These are phyloP conservation scores for Dendrobium catenatum DNA, from an alignment of 106 monocot species.

Conservation along the genomic window DNA sequence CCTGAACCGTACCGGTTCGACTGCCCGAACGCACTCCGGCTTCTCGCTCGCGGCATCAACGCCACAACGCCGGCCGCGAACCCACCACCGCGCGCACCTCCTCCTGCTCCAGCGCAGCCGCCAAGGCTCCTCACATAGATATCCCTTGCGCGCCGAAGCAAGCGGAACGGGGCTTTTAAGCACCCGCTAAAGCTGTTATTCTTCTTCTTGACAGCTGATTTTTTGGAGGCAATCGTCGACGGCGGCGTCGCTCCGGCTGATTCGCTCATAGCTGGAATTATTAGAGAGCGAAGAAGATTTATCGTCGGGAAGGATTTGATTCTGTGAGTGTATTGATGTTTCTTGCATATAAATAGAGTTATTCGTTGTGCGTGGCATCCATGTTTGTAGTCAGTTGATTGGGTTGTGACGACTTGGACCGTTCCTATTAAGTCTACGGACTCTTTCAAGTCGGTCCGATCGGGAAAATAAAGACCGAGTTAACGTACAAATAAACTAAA, in stretches of 20 bases:
- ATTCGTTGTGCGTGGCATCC: too few species aligned
- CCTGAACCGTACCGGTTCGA: not conserved
- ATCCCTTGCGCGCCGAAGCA: not conserved
- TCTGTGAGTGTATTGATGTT: not conserved
- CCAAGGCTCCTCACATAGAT: not conserved
- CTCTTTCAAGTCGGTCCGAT: too few species aligned
- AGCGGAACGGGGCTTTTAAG: not conserved
- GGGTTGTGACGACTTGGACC: too few species aligned
- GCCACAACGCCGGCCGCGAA: not conserved
- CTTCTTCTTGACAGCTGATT: not conserved
- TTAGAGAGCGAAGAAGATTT: not conserved
- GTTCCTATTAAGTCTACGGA: too few species aligned
- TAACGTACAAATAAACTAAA: too few species aligned
- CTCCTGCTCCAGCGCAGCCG: constrained; percentile 2
- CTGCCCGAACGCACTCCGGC: not conserved
- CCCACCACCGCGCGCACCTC: not conserved
- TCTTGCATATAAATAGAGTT: not conserved
- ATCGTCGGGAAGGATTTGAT: not conserved
- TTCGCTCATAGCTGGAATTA: not conserved
- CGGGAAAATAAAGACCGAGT: too few species aligned
- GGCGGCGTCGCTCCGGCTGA: not conserved
- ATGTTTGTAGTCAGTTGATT: too few species aligned
- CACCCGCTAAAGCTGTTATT: not conserved
- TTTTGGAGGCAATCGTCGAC: not conserved
- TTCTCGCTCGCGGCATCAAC: constrained; percentile 2